Evolutionary conservation across 805 yeast species (phyloP), one percentile per base, ranked within the genome.

Genomic region (Komagataella pseudopastoris): DNA sequence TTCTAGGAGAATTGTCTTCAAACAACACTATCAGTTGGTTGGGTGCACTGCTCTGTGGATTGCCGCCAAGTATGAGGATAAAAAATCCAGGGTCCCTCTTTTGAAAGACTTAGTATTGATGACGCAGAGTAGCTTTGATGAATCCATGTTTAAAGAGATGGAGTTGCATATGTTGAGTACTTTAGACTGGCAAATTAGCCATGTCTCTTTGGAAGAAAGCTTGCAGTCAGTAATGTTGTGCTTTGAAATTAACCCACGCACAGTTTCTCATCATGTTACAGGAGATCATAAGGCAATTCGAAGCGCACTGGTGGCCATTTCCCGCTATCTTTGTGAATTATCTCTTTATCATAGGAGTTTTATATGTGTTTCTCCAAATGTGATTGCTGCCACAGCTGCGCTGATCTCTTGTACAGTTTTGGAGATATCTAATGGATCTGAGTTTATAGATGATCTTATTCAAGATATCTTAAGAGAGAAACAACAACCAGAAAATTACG

Each of bases 1-100:
- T 63, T 85, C 96, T 51, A 85, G 83, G 59, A 75, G 98, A 58
- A 80, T 89, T 6, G 93, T 90, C 0, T 75, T 85, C 56, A 78
- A 83, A 57, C 90, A 86, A 53, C 98, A 90, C 67, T 82, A 88
- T 55, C 96, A 90, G 66, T 74, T 91, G 51, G 91, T 91, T 8
- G 88, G 95, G 36, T 85, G 95, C 54, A 88, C 96, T 4, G 88
- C 96, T 54, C 70, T 91, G 43, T 91, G 98, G 97, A 76, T 91
- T 36, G 88, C 96, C 2, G 83, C 96, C 23, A 91, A 91, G 59
- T 78, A 77, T 60, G 83, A 78, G 60, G 83, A 78, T 58, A 78
- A 78, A 59, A 78, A 78, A 61, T 69, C 72, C 49, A 66, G 83
- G 51, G 80, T 78, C 4, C 83, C 83, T 22, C 76, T 80, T 2